phyloP scores from a whole-genome alignment of 495 filamentous ascomycete genomes.

The Echria macrotheca region DNA sequence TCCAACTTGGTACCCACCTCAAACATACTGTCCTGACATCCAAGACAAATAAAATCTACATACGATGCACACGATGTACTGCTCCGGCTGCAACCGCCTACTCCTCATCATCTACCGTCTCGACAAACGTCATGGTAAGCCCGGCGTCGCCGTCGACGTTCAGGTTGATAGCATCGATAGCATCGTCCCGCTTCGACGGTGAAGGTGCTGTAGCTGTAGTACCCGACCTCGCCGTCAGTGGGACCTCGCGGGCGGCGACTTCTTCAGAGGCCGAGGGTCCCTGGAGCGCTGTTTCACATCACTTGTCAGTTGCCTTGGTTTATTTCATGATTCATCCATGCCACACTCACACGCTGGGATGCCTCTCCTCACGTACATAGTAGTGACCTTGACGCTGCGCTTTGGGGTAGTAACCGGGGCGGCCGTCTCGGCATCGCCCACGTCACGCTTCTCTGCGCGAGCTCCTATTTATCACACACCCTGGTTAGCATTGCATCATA shows the following conservation, averaged over 20 bases:
- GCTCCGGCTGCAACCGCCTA: too few species aligned
- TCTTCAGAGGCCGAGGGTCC: slow-evolving; percentile 26
- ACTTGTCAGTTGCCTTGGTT: slow-evolving; percentile 8
- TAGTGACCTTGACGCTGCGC: slow-evolving; percentile 42
- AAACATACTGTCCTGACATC: too few species aligned
- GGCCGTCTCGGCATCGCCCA: slow-evolving; percentile 13
- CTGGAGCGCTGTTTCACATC: slow-evolving; percentile 26
- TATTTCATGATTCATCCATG: too few species aligned
- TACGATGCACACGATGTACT: too few species aligned
- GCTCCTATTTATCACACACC: background rate
- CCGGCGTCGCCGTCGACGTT: slow-evolving; percentile 44
- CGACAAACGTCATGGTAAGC: slow-evolving; percentile 47
- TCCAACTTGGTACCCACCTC: too few species aligned
- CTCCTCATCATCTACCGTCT: slow-evolving; percentile 37
- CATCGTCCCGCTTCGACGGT: slow-evolving; percentile 23
- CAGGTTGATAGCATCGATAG: slow-evolving; percentile 44
- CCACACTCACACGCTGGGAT: slow-evolving; percentile 37
- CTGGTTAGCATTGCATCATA: slow-evolving; percentile 2
- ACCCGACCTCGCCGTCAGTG: slow-evolving; percentile 18
- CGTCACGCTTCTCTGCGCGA: slow-evolving; percentile 25
- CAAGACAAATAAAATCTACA: too few species aligned
- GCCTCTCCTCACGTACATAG: slow-evolving; percentile 45
- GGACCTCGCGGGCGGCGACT: slow-evolving; percentile 23
- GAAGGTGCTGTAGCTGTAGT: slow-evolving; percentile 17
- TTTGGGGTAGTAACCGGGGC: slow-evolving; percentile 21